These are phyloP conservation scores for Podila epigama DNA, from an alignment of 192 early-diverging fungal genomes.

Conservation along the genomic window DNA sequence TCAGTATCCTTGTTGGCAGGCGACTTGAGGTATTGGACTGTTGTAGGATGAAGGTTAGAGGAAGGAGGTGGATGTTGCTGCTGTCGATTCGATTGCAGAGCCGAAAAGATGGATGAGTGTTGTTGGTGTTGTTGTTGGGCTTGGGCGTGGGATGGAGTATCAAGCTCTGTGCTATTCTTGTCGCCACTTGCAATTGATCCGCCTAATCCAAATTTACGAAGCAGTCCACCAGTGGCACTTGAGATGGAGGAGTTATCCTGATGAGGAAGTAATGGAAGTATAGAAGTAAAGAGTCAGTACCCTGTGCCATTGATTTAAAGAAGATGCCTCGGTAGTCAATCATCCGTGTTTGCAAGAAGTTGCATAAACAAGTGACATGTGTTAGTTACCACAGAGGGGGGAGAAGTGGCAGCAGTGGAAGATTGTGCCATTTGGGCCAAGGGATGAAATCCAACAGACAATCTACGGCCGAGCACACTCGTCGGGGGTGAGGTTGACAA, in stretches of 20 bases:
- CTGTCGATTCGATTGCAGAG: neutral
- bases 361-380: no score
- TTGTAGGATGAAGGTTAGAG: neutral
- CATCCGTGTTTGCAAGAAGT: no score
- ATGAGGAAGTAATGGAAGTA: constrained; percentile 6
- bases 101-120: neutral
- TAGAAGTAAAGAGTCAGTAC: constrained; percentile 15
- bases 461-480: no score
- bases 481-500: no score
- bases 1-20: neutral
- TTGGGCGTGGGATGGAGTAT: neutral
- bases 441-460: neutral
- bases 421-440: neutral
- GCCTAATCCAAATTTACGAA: constrained; percentile 27
- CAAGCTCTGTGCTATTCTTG: constrained; percentile 15
- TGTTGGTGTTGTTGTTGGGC: neutral
- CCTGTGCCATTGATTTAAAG: constrained; percentile 3
- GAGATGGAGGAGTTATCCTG: neutral
- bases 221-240: constrained; percentile 23
- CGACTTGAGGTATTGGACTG: constrained; percentile 6
- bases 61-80: constrained; percentile 4
- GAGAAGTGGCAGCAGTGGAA: neutral
- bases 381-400: neutral
- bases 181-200: neutral
- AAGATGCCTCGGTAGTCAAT: no score